Base-by-base conservation (phyloP, 495 filamentous ascomycete genomes). In the Aspergillus mulundensis region DNA sequence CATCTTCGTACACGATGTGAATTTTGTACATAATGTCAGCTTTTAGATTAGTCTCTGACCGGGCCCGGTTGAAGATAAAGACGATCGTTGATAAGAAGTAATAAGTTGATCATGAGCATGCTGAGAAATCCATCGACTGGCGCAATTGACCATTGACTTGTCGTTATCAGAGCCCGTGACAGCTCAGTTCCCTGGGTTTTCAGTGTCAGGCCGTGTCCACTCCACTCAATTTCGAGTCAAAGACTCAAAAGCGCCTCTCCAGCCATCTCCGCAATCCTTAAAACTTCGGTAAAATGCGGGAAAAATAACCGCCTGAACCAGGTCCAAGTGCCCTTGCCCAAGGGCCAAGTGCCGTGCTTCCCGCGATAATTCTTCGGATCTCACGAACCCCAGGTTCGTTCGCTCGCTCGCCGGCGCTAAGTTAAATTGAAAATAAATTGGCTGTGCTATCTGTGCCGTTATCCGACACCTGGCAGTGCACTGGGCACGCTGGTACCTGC, bases 401-500 rank as follows among this genome's bases (percentile, higher is more conserved):
- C 38, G 38, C n/a, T 16, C 25, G 25, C 3, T 16, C 38, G 34
- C 38, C 18, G 12, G 38, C 25, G 32, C 32, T 10, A 14, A 15
- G 32, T 36, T 36, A 15, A 36, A 6, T 36, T 36, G 32, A 15
- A 28, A 28, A 36, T 36, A 36, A 15, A 36, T 50, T 40, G 48
- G 34, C 7, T 50, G 15, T 40, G 16, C 23, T 20, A 24, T 56
- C 54, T 40, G 58, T 57, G 57, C 50, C 39, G 47, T 45, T 39
- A 40, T 50, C 48, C 48, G 48, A 36, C 32, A 15, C 7, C 32
- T 36, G 7, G 32, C 12, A 36, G 8, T 14, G 32, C 12, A 14
- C 32, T 36, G 14, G 21, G 19, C 24, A 38, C 47, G n/a, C 51
- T 52, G 52, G 62, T 64, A 64, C 62, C 62, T 64, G 62, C 62